Evolutionary conservation across 257 asterid species (phyloP).

Genomic region (Solanum lignicaule): DNA sequence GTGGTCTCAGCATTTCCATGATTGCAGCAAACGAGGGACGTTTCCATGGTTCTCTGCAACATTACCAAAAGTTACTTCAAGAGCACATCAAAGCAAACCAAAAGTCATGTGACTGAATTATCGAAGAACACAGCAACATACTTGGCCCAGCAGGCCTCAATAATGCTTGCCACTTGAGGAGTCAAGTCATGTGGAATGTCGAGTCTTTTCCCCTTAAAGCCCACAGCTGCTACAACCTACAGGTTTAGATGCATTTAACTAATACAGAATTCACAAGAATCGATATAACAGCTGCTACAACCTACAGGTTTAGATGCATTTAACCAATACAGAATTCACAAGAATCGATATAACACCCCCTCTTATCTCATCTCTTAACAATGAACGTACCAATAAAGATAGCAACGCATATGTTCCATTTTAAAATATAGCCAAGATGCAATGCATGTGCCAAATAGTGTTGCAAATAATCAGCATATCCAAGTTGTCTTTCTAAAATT

Average conservation of each 20-base stretch:
- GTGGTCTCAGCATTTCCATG: constrained; percentile 71
- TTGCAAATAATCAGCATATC: neutral
- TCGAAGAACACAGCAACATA: constrained; percentile 9
- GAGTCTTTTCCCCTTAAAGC: constrained; percentile 69
- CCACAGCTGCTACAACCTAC: constrained; percentile 88
- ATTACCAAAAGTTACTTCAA: neutral
- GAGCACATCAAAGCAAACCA: neutral
- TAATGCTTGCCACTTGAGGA: constrained; percentile 68
- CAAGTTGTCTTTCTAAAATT: neutral
- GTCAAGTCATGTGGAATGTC: constrained; percentile 69
- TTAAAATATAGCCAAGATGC: neutral
- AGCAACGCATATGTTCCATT: neutral
- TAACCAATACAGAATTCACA: neutral
- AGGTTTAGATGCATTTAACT: constrained; percentile 1
- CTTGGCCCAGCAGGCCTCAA: constrained; percentile 89
- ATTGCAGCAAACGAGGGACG: constrained; percentile 78
- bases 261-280: neutral
- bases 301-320: constrained; percentile 14
- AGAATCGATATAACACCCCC: neutral
- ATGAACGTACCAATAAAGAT: neutral
- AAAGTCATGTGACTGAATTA: neutral
- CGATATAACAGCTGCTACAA: constrained; percentile 53
- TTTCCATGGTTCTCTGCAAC: constrained; percentile 85
- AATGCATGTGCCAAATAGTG: neutral
- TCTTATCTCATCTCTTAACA: neutral